Conservation (phyloP, 768 basidiomycete species). For the Daedaleopsis nitida region DNA sequence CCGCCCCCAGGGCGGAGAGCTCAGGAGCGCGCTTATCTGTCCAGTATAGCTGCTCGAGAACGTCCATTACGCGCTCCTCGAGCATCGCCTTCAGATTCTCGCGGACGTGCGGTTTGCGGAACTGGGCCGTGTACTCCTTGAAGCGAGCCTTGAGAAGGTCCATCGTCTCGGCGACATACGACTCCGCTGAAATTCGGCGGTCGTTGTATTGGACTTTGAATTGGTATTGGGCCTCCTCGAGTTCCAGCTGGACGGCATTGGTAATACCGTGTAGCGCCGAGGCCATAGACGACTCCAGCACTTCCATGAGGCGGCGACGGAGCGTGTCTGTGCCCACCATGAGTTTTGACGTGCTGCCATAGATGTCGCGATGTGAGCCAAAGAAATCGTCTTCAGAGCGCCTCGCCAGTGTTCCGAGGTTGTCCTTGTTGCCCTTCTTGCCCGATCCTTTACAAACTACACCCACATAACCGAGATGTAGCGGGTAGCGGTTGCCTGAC, state of each 20-base stretch:
- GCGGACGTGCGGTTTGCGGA: constrained; percentile 87
- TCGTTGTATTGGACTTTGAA: constrained; percentile 99
- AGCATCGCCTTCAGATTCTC: constrained; percentile 89
- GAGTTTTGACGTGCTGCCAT: constrained; percentile 60
- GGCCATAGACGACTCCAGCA: constrained; percentile 97
- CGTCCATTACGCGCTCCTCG: constrained; percentile 96
- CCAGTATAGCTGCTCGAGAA: constrained; percentile 98
- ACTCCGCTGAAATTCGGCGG: constrained; percentile 90
- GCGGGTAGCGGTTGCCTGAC: constrained; percentile 90
- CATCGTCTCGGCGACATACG: constrained; percentile 97
- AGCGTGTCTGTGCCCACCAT: constrained; percentile 94
- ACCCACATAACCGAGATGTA: constrained; percentile 96
- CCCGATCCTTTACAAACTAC: constrained; percentile 85
- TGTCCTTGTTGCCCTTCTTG: constrained; percentile 54
- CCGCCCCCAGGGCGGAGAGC: constrained; percentile 66
- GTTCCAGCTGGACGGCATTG: constrained; percentile 94
- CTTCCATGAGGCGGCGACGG: constrained; percentile 90
- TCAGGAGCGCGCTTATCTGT: constrained; percentile 83
- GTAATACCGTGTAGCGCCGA: constrained; percentile 94
- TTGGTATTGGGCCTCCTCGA: constrained; percentile 97
- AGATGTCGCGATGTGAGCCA: constrained; percentile 58
- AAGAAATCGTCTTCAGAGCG: constrained; percentile 73
- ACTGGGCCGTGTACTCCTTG: constrained; percentile 81
- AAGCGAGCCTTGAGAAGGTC: constrained; percentile 90
- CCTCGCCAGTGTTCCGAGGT: constrained; percentile 49